A percentile compares a stretch with the other conserved stretches of the same genome.
Evolutionary conservation across 2,329 filamentous ascomycete genomes (phyloP).

Genomic region (Penicillium sp.): DNA sequence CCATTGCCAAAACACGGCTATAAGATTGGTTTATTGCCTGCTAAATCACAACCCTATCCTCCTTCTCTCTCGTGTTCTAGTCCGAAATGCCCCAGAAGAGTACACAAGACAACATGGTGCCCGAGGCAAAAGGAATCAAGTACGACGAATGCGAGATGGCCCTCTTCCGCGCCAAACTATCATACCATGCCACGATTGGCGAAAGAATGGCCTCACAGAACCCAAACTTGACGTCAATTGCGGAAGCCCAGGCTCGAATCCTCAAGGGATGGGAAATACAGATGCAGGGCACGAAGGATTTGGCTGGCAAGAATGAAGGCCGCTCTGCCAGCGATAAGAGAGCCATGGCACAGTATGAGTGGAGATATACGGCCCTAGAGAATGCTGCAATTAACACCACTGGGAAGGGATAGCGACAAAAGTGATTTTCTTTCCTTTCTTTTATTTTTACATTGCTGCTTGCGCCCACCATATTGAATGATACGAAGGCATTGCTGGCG

Average conservation of each 20-base stretch:
- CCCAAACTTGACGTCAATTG: constrained; percentile 33
- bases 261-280: constrained; percentile 38
- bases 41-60: background rate
- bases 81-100: constrained; percentile 26
- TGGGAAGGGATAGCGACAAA: constrained; percentile 9
- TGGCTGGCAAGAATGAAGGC: constrained; percentile 32
- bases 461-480: constrained; percentile 7
- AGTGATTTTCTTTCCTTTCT: background rate
- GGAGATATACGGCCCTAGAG: constrained; percentile 36
- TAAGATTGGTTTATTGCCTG: background rate
- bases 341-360: constrained; percentile 35
- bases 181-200: constrained; percentile 37
- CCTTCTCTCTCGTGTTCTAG: background rate
- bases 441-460: background rate
- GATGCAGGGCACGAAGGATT: constrained; percentile 34
- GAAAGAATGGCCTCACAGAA: constrained; percentile 33
- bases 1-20: background rate
- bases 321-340: constrained; percentile 32
- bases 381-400: constrained; percentile 30
- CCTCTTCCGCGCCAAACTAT: constrained; percentile 36
- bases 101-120: constrained; percentile 24
- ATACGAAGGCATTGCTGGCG: constrained; percentile 26
- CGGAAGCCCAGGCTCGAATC: constrained; percentile 34
- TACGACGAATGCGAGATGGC: constrained; percentile 41
- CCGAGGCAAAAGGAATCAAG: constrained; percentile 34